Evolutionary conservation across 2,329 filamentous ascomycete species (phyloP), one percentile per base, ranked within the genome.

Genomic region (Pseudogymnoascus sp.): DNA sequence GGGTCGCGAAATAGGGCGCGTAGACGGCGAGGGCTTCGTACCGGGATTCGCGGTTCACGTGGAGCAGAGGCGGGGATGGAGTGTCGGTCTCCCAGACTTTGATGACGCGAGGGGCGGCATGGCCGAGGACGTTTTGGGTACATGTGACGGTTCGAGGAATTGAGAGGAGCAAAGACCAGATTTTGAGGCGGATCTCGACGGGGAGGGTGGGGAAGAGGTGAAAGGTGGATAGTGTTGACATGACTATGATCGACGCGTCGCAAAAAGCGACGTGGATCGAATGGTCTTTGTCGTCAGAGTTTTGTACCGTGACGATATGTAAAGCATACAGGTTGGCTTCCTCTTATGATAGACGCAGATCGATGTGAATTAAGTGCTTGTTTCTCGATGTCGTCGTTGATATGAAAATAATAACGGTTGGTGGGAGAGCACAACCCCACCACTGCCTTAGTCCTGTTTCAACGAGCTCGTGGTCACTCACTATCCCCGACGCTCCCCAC

Each of bases 161-260:
- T 4, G 35, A 56, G 50, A 70, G 60, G 13, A 64, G 26, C 10
- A 64, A 17, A 4, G n/a, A 23, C 69, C 69, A 73, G 17, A 73
- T 67, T 29, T 71, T 70, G 46, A 71, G 63, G 10, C 69, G 69
- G 31, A 73, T 61, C 60, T 73, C 71, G 63, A 59, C 64, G 29
- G 71, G 71, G 17, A 72, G 67, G 10, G 53, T 21, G 33, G 67
- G 64, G 62, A 73, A 73, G 62, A 67, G 64, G 38, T 67, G 64
- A 63, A 73, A 72, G 26, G 64, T 33, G 6, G 67, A 56, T 11
- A 66, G 46, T 15, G 65, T 19, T 19, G 50, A 60, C 50, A 56
- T 56, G 7, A 31, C 26, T 56, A 4, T 31, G 26, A 33, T 33
- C n/a, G 50, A 56, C n/a, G 50, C 50, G 50, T 33, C 50, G 10